Percentiles rank a stretch among this genome's conserved stretches.
These are phyloP conservation scores for Sphaerosporella brunnea DNA, from an alignment of 495 filamentous ascomycete genomes.

Conservation along the genomic window DNA sequence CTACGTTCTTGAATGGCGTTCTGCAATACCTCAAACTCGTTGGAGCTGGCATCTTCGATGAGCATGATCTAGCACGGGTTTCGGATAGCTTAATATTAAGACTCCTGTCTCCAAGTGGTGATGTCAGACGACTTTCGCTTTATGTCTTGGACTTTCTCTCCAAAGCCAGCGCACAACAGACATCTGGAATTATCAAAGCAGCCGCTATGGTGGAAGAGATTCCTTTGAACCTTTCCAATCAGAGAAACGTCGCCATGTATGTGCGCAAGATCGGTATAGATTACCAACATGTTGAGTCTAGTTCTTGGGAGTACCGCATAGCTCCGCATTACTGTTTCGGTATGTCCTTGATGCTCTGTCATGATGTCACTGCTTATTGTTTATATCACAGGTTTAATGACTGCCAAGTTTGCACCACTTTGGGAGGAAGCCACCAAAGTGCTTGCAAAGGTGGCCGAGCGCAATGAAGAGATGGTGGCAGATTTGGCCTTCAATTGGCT, in stretches of 20 bases:
- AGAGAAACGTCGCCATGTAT: slow-evolving; percentile 60
- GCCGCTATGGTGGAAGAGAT: slow-evolving; percentile 58
- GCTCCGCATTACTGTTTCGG: slow-evolving; percentile 77
- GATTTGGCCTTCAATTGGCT: slow-evolving; percentile 68
- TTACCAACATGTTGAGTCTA: slow-evolving; percentile 36
- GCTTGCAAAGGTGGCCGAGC: slow-evolving; percentile 55
- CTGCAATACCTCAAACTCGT: slow-evolving; percentile 40
- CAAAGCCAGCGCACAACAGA: slow-evolving; percentile 5
- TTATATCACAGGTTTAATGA: slow-evolving; percentile 36
- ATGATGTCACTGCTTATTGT: not conserved
- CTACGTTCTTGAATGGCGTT: slow-evolving; percentile 45
- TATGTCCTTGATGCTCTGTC: slow-evolving; percentile 12
- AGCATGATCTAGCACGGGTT: slow-evolving; percentile 37
- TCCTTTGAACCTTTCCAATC: slow-evolving; percentile 55
- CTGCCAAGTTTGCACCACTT: slow-evolving; percentile 58
- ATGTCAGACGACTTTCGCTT: slow-evolving; percentile 51
- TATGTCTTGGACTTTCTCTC: slow-evolving; percentile 42
- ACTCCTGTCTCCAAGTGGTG: slow-evolving; percentile 52
- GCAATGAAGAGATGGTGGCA: slow-evolving; percentile 56
- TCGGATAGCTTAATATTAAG: slow-evolving; percentile 47
- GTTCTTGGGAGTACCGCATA: slow-evolving; percentile 48
- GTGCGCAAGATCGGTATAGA: slow-evolving; percentile 55
- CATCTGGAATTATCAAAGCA: slow-evolving; percentile 29
- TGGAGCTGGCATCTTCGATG: slow-evolving; percentile 29
- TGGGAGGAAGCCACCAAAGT: slow-evolving; percentile 69